phyloP scores from a whole-genome alignment of 129 eudicot species.

The Deinandra increscens region DNA sequence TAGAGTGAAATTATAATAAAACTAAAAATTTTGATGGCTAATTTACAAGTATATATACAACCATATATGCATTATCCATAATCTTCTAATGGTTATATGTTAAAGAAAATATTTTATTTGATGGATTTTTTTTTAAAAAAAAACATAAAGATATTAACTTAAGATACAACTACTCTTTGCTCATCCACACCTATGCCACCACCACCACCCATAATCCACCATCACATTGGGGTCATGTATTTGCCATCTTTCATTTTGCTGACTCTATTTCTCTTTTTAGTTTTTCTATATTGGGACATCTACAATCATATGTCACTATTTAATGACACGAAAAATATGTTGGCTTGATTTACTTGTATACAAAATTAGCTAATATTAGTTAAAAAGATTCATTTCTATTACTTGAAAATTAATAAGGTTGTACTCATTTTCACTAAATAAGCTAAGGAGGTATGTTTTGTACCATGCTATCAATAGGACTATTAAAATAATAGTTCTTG shows the following conservation, averaged over 20 bases:
- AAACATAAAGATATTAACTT: background rate
- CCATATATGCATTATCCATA: background rate
- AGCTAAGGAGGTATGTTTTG: background rate
- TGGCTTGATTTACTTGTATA: background rate
- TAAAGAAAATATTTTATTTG: background rate
- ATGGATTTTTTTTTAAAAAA: background rate
- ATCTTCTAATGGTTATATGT: background rate
- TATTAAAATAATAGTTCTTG: background rate
- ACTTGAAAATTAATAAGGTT: background rate
- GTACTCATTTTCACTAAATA: background rate
- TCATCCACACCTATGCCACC: slow-evolving; percentile 24
- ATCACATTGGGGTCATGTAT: slow-evolving; percentile 10
- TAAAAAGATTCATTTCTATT: background rate
- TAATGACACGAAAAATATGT: slow-evolving; percentile 6
- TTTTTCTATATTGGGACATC: slow-evolving; percentile 30
- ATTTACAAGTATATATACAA: background rate
- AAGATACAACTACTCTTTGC: slow-evolving; percentile 3
- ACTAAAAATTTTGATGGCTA: background rate
- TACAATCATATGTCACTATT: background rate
- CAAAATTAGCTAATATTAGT: background rate
- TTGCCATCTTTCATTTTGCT: slow-evolving; percentile 20
- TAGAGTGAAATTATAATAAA: background rate
- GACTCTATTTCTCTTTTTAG: background rate
- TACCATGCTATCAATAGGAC: background rate
- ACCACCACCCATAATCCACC: slow-evolving; percentile 21